Evolutionary conservation across 768 basidiomycete genomes (phyloP).

Genomic region (Russula foetens): DNA sequence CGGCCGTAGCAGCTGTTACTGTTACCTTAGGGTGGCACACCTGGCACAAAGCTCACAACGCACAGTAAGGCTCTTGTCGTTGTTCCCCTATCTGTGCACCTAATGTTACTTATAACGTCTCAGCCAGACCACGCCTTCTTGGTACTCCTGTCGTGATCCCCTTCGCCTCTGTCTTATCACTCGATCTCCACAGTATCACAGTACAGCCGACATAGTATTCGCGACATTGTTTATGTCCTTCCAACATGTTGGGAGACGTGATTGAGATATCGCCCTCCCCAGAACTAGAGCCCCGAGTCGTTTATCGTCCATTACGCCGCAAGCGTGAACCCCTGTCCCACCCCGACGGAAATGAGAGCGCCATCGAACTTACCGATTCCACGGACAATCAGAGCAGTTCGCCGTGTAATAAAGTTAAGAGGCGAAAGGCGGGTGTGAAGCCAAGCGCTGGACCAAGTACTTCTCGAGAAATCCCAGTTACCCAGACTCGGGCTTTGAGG

Average conservation of each 20-base stretch:
- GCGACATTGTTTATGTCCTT: not conserved
- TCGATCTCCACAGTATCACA: not conserved
- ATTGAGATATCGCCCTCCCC: constrained; percentile 18
- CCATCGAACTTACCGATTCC: constrained; percentile 49
- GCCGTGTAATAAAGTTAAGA: constrained; percentile 7
- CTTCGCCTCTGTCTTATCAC: not conserved
- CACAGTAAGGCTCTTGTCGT: not conserved
- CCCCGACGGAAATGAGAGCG: constrained; percentile 20
- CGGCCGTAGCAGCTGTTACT: too few relatives aligned
- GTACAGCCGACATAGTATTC: not conserved
- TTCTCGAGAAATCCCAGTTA: not conserved
- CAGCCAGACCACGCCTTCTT: not conserved
- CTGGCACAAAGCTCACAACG: not conserved
- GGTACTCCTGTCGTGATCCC: not conserved
- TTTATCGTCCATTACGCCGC: constrained; percentile 10
- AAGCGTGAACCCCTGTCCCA: constrained; percentile 12
- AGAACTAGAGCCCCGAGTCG: not conserved
- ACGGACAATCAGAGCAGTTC: constrained; percentile 30
- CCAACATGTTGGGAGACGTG: constrained; percentile 10
- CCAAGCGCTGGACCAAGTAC: not conserved
- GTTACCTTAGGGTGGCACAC: not conserved
- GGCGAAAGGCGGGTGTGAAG: not conserved
- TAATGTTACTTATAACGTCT: not conserved
- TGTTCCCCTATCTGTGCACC: not conserved
- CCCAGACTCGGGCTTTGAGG: not conserved